A percentile compares a stretch with the other conserved stretches of the same genome.
Evolutionary conservation across 192 early-diverging fungal species (phyloP).

Genomic region (Podila clonocystis): DNA sequence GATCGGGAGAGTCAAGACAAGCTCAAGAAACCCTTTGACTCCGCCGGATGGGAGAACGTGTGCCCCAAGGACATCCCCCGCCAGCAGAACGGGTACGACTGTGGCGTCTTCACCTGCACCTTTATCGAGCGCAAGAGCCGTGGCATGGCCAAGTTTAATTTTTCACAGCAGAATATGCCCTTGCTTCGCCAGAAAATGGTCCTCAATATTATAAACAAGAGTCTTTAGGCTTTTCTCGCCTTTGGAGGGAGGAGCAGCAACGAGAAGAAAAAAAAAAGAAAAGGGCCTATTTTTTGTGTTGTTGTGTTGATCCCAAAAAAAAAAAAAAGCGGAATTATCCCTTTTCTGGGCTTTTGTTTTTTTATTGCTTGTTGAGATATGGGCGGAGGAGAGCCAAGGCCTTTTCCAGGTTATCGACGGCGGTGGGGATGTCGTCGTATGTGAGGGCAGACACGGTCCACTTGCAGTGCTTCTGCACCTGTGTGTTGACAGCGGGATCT

Average conservation of each 20-base stretch:
- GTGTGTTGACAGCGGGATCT: slow-evolving; percentile 63
- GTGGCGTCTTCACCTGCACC: slow-evolving; percentile 92
- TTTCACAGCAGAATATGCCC: slow-evolving; percentile 79
- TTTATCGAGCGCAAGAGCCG: slow-evolving; percentile 83
- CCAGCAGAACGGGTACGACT: slow-evolving; percentile 92
- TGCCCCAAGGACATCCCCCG: slow-evolving; percentile 75
- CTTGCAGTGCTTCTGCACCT: slow-evolving; percentile 88
- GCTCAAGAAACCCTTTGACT: slow-evolving; percentile 66
- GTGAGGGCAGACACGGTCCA: slow-evolving; percentile 95
- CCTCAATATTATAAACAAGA: slow-evolving; percentile 72
- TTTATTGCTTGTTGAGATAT: slow-evolving; percentile 35
- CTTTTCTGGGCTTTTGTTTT: background rate
- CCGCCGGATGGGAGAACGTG: slow-evolving; percentile 71
- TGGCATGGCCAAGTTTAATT: slow-evolving; percentile 67
- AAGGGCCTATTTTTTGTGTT: too few relatives aligned
- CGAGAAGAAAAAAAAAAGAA: background rate
- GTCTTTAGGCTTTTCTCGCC: background rate
- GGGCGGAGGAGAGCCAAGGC: slow-evolving; percentile 64
- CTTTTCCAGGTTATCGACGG: slow-evolving; percentile 79
- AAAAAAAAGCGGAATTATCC: too few relatives aligned
- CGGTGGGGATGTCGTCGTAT: slow-evolving; percentile 92
- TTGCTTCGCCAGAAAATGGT: slow-evolving; percentile 77
- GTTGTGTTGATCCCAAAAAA: too few relatives aligned
- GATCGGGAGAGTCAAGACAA: slow-evolving; percentile 81
- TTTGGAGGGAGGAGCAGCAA: background rate